Base-by-base conservation (phyloP, 1,284 basidiomycete species). In the Pascua guehoae region DNA sequence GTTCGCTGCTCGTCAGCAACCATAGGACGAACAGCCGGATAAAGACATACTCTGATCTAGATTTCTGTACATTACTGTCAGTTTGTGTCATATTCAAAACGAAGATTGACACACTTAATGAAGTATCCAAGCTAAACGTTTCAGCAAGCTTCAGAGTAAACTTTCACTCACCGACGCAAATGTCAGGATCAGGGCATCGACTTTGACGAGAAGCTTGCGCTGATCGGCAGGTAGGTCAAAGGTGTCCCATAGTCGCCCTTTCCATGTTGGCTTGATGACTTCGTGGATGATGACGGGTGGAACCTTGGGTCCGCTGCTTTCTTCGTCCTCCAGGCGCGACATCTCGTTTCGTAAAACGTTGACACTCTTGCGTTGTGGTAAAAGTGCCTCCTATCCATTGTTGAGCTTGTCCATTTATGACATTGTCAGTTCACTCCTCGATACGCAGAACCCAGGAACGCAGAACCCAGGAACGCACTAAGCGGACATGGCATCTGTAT, bases 141-240 rank as follows among this genome's bases (percentile, higher is more conserved):
- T 32, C 24, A 32, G 24, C 24, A 7, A 32, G 7, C 24, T 32
- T 7, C 24, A 32, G n/a, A 40, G 45, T 12, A 18, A 32, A 11
- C 24, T n/a, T 12, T 18, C 11, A 63, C 67, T 50, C 43, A 70
- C 64, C 41, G 70, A 71, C 10, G 69, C 63, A 50, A 72, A 71
- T 2, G 67, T 67, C 15, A 76, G 55, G 11, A 76, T 47, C n/a
- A 66, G 57, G 0, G 67, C 67, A 54, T 75, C 73, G 18, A 76
- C 64, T 58, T 74, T 76, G 67, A 69, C 65, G 18, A 76, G 42
- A 0, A 74, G 59, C 53, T 66, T 60, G 24, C 70, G 62, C 58
- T 75, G 69, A 5, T 61, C 61, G 1, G 52, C 49, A 0, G 66
- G 62, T 5, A 68, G 52, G 52, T 73, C 73, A n/a, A 66, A 62